phyloP scores from a whole-genome alignment of 108 stramenopile genomes.

The Seminavis robusta region DNA sequence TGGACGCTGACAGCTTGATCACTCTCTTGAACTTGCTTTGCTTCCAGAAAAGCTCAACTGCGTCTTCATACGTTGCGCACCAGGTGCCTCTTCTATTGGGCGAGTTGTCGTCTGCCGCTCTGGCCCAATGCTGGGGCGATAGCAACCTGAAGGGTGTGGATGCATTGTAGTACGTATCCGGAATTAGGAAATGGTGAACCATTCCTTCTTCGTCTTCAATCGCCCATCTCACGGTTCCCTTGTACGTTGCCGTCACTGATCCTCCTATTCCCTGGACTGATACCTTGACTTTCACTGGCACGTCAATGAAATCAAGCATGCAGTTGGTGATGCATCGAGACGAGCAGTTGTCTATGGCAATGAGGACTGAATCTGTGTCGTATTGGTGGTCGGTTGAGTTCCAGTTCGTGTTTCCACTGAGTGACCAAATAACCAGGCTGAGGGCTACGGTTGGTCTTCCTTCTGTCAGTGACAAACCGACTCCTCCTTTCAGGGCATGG shows the following conservation, averaged over 20 bases:
- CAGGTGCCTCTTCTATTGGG: conserved; percentile 1
- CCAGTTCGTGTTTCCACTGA: no score
- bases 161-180: conserved; percentile 30
- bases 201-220: conserved; percentile 26
- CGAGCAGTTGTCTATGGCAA: conserved; percentile 10
- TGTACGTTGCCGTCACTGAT: background rate
- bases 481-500: no score
- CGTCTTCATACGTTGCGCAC: background rate
- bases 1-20: no score
- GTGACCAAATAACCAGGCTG: no score
- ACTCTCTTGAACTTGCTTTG: background rate
- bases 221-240: conserved; percentile 9
- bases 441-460: no score
- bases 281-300: background rate
- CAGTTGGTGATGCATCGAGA: no score
- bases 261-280: conserved; percentile 4
- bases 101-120: background rate
- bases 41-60: conserved; percentile 4
- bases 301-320: background rate
- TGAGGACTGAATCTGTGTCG: conserved; percentile 3
- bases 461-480: no score
- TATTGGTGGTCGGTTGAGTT: no score
- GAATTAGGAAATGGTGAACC: conserved; percentile 18
- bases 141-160: conserved; percentile 13
- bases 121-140: conserved; percentile 41